Evolutionary conservation across 1,139 yeast species (phyloP).

Genomic region (Hansenula lynferdii): DNA sequence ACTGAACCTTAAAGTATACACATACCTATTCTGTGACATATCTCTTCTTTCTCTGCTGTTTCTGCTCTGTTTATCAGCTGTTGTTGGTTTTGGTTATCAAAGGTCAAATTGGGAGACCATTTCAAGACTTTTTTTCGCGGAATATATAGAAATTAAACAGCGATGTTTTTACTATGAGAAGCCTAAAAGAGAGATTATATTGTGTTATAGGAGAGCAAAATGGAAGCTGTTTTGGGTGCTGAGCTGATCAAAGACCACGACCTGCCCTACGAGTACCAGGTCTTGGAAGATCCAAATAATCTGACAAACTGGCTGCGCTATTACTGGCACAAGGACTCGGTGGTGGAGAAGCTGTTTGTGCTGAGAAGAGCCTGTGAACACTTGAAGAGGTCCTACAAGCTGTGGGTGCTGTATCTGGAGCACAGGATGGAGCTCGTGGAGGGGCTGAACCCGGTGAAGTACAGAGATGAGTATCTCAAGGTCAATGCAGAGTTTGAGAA

Average conservation of each 20-base stretch:
- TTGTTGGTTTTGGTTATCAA: neutral
- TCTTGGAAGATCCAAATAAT: slow-evolving; percentile 40
- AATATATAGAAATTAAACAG: too few relatives aligned
- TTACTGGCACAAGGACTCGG: slow-evolving; percentile 34
- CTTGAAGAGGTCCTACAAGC: slow-evolving; percentile 45
- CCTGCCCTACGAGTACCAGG: slow-evolving; percentile 40
- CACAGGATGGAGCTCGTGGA: slow-evolving; percentile 31
- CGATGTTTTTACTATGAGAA: too few relatives aligned
- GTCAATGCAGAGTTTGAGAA: slow-evolving; percentile 43
- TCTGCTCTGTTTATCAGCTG: neutral
- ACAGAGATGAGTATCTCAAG: slow-evolving; percentile 27
- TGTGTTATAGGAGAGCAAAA: too few relatives aligned
- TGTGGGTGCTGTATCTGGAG: slow-evolving; percentile 54
- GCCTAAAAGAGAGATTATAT: too few relatives aligned
- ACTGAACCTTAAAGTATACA: too few relatives aligned
- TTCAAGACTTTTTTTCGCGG: neutral
- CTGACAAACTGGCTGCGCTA: slow-evolving; percentile 52
- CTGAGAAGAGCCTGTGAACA: slow-evolving; percentile 47
- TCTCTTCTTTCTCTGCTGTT: too few relatives aligned
- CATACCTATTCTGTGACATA: slow-evolving; percentile 1
- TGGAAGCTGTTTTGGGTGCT: too few relatives aligned
- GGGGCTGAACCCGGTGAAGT: slow-evolving; percentile 27
- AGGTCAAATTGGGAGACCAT: neutral
- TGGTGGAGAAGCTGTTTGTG: slow-evolving; percentile 37
- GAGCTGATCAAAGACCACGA: slow-evolving; percentile 28